phyloP scores from a whole-genome alignment of 257 asterid genomes.

The Cynanchum wilfordii region DNA sequence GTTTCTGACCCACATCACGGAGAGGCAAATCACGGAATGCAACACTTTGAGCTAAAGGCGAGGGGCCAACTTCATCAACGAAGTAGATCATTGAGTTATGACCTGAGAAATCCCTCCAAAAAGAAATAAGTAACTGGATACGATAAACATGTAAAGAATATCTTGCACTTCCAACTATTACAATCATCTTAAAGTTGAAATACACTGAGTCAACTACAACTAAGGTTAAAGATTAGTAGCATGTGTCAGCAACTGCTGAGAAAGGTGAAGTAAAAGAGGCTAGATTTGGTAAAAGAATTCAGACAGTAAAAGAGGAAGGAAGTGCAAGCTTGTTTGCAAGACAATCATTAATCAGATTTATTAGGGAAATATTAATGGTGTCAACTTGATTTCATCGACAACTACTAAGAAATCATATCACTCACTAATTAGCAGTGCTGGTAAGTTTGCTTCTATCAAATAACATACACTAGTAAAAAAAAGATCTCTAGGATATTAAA shows the following conservation, averaged over 20 bases:
- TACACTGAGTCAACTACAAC: neutral
- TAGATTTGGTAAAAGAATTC: neutral
- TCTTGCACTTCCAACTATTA: neutral
- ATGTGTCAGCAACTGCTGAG: neutral
- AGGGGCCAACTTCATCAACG: constrained; percentile 89
- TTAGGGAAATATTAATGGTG: neutral
- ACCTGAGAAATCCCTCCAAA: constrained; percentile 44
- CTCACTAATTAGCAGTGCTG: neutral
- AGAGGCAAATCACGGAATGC: constrained; percentile 97
- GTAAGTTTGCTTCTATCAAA: constrained; percentile 6
- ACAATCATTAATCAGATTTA: neutral
- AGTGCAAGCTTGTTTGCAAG: neutral
- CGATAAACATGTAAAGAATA: neutral
- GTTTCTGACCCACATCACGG: constrained; percentile 99
- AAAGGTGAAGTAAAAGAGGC: neutral
- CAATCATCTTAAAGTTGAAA: neutral
- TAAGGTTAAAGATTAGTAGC: neutral
- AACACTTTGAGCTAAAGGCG: constrained; percentile 95
- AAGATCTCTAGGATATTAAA: constrained; percentile 16
- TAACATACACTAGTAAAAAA: constrained; percentile 11
- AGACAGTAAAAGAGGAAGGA: neutral
- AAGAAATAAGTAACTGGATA: neutral
- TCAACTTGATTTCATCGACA: neutral
- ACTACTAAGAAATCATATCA: neutral
- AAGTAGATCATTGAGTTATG: constrained; percentile 97